A percentile compares a stretch with the other conserved stretches of the same genome.
Evolutionary conservation across 2,329 filamentous ascomycete species (phyloP).

Genomic region (Ciborinia camelliae): DNA sequence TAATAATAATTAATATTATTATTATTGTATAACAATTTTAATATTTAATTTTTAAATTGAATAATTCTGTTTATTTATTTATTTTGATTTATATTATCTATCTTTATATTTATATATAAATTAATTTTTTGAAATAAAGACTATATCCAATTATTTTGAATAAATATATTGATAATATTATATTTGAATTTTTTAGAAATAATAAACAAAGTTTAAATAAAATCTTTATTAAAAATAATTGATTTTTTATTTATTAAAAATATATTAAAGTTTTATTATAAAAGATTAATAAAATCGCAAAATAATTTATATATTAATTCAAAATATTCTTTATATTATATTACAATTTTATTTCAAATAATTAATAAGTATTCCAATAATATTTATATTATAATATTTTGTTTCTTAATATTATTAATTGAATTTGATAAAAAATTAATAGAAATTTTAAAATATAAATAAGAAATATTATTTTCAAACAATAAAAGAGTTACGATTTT

Average conservation of each 20-base stretch:
- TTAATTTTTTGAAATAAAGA: not conserved
- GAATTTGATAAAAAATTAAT: not conserved
- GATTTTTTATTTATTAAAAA: not conserved
- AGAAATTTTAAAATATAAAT: not conserved
- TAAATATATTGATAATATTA: conserved; percentile 1
- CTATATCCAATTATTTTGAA: not conserved
- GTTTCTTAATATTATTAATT: not conserved
- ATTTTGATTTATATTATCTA: not conserved
- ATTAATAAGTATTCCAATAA: not conserved
- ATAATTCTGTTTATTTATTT: not conserved
- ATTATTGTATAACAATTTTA: not conserved
- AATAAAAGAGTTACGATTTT: not conserved
- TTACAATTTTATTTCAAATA: not conserved
- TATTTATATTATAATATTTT: not conserved
- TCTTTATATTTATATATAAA: not conserved
- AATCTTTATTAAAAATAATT: conserved; percentile 1
- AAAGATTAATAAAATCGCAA: not conserved
- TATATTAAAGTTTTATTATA: not conserved
- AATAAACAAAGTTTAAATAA: not conserved
- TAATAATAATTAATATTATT: not conserved
- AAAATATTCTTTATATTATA: not conserved
- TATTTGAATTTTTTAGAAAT: not conserved
- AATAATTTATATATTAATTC: not conserved
- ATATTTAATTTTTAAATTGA: not conserved
- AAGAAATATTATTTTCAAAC: not conserved